Percentiles rank a stretch among this genome's conserved stretches.
Conservation (phyloP, 1,284 basidiomycete genomes). For the Cystobasidium pallidum region DNA sequence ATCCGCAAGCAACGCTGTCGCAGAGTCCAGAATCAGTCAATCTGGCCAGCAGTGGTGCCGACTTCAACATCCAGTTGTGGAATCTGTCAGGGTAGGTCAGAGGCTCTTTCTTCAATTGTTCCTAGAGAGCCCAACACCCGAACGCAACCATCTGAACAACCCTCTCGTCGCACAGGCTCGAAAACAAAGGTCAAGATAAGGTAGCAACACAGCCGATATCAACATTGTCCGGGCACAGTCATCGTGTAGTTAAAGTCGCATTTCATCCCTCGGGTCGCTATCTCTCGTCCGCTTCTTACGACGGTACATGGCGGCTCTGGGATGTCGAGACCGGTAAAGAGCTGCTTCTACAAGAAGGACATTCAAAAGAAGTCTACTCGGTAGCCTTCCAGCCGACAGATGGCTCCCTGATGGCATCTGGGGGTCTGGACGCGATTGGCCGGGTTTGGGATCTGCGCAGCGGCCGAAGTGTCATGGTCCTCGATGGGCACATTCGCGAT, state of each 20-base stretch:
- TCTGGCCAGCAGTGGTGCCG: constrained; percentile 87
- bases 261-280: constrained; percentile 96
- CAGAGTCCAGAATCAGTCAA: constrained; percentile 74
- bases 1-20: constrained; percentile 85
- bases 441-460: constrained; percentile 96
- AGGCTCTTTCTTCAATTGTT: no score
- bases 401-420: constrained; percentile 87
- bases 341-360: constrained; percentile 89
- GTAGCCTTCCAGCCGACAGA: constrained; percentile 89
- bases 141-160: background rate
- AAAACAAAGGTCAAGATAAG: constrained; percentile 34
- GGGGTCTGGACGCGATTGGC: constrained; percentile 94
- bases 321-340: constrained; percentile 81
- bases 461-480: constrained; percentile 94
- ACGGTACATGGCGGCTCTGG: constrained; percentile 99
- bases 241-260: constrained; percentile 86
- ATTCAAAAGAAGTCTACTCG: constrained; percentile 94
- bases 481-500: constrained; percentile 94
- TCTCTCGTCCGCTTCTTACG: constrained; percentile 91
- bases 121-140: no score
- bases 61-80: constrained; percentile 85
- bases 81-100: constrained; percentile 71
- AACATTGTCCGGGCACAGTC: constrained; percentile 82
- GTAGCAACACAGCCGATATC: constrained; percentile 64
- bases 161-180: constrained; percentile 23